Evolutionary conservation across 2,329 filamentous ascomycete genomes (phyloP).

Genomic region (Pseudocercospora fijiensis): DNA sequence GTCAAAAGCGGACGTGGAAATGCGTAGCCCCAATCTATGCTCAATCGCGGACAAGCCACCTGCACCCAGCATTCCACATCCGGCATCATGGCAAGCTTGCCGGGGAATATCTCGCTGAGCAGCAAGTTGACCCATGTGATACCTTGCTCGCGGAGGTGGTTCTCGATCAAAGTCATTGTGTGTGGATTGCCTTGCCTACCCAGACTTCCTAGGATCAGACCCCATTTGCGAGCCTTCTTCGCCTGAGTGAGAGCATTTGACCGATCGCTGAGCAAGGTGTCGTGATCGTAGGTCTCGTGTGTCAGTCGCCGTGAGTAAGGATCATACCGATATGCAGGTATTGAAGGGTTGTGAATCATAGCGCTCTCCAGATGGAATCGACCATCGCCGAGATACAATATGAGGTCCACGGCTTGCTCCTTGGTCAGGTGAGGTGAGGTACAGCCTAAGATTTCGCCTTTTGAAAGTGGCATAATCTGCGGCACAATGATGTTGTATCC

Average conservation of each 20-base stretch:
- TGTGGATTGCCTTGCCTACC: conserved; percentile 95
- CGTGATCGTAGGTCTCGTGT: conserved; percentile 86
- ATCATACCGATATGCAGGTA: conserved; percentile 94
- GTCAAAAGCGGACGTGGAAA: conserved; percentile 86
- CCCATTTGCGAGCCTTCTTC: conserved; percentile 80
- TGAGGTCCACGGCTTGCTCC: conserved; percentile 64
- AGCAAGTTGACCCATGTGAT: conserved; percentile 83
- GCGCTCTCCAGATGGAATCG: conserved; percentile 96
- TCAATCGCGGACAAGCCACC: conserved; percentile 91
- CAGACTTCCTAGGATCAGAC: conserved; percentile 86
- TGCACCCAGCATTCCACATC: conserved; percentile 99
- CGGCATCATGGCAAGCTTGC: conserved; percentile 85
- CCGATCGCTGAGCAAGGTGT: conserved; percentile 82
- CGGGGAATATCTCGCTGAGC: conserved; percentile 93
- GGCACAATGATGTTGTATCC: conserved; percentile 86
- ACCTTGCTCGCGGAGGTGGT: conserved; percentile 65
- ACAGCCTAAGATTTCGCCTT: conserved; percentile 96
- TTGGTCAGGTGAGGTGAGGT: conserved; percentile 74
- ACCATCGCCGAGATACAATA: conserved; percentile 88
- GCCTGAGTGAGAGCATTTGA: conserved; percentile 74
- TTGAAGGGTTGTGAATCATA: conserved; percentile 94
- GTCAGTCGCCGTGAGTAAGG: conserved; percentile 92
- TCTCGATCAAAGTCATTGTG: conserved; percentile 83
- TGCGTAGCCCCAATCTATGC: conserved; percentile 98
- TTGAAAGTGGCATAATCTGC: conserved; percentile 87